Percentiles rank a stretch among this genome's conserved stretches.
phyloP scores from a whole-genome alignment of 768 basidiomycete species.

The Lactifluus echinatus region DNA sequence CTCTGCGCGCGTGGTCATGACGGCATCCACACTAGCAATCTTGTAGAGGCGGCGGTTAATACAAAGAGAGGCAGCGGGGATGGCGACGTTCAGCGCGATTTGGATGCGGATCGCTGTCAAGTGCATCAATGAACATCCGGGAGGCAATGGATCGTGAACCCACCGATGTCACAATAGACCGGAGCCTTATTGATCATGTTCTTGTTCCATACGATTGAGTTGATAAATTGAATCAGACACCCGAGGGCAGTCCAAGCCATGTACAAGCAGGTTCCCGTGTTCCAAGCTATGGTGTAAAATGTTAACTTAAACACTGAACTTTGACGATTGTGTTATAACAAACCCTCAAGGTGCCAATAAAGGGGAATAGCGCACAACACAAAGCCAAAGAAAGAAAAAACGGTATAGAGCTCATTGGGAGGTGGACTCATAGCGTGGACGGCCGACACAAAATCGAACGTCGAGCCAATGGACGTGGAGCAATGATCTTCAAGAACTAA shows the following conservation, averaged over 20 bases:
- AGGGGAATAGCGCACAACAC: conserved; percentile 42
- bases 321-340: not conserved
- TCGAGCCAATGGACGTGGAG: too few species aligned
- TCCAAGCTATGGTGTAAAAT: conserved; percentile 39
- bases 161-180: conserved; percentile 51
- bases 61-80: conserved; percentile 35
- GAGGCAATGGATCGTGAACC: conserved; percentile 17
- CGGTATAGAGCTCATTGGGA: conserved; percentile 24
- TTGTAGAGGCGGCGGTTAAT: conserved; percentile 42
- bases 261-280: conserved; percentile 63
- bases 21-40: conserved; percentile 31
- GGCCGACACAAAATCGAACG: too few species aligned
- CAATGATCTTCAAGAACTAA: too few species aligned
- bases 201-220: conserved; percentile 64
- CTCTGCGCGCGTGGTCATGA: conserved; percentile 23
- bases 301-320: not conserved
- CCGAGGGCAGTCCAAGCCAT: conserved; percentile 57
- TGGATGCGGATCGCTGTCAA: conserved; percentile 33
- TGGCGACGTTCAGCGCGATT: conserved; percentile 29
- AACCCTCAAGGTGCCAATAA: conserved; percentile 47
- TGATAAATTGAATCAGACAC: conserved; percentile 53
- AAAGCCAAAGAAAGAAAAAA: conserved; percentile 38
- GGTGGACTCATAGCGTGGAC: not conserved
- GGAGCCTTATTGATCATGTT: conserved; percentile 42
- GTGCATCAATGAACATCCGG: not conserved